Evolutionary conservation across 2,329 filamentous ascomycete genomes (phyloP).

Genomic region (Penicillium olsonii): DNA sequence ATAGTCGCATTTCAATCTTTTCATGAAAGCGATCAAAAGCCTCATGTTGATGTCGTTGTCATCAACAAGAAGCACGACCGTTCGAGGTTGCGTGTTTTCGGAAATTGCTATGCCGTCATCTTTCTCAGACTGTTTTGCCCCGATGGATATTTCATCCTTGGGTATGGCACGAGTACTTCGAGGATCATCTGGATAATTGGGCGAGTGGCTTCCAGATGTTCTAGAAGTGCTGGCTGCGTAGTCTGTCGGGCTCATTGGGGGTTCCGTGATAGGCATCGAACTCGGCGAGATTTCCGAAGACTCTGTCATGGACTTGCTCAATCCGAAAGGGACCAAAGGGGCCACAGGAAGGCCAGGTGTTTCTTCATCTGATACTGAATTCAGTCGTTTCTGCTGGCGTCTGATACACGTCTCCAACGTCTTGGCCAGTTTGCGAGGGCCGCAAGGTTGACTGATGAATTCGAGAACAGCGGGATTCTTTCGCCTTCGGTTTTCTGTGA

Average conservation of each 20-base stretch:
- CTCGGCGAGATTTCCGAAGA: not conserved
- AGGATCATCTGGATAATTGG: not conserved
- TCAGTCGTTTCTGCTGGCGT: constrained; percentile 6
- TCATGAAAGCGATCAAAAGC: constrained; percentile 32
- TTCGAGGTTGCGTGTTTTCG: not conserved
- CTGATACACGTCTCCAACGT: constrained; percentile 21
- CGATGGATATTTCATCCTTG: not conserved
- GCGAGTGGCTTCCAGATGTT: not conserved
- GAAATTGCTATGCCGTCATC: too few species aligned
- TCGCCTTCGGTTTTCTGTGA: not conserved
- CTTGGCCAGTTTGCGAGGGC: constrained; percentile 33
- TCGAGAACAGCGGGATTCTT: constrained; percentile 23
- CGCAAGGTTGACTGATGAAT: constrained; percentile 35
- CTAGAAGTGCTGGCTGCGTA: not conserved
- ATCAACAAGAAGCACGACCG: constrained; percentile 35
- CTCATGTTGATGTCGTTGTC: constrained; percentile 39
- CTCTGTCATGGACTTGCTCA: not conserved
- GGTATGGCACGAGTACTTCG: not conserved
- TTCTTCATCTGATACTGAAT: not conserved
- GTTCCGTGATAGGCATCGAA: not conserved
- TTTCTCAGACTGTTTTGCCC: not conserved
- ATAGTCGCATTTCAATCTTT: constrained; percentile 30
- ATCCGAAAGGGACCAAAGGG: not conserved
- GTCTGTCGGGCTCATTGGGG: not conserved
- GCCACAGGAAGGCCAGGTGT: not conserved